These are phyloP conservation scores for Microdochium paspali DNA, from an alignment of 2,329 filamentous ascomycete species.

Conservation along the genomic window DNA sequence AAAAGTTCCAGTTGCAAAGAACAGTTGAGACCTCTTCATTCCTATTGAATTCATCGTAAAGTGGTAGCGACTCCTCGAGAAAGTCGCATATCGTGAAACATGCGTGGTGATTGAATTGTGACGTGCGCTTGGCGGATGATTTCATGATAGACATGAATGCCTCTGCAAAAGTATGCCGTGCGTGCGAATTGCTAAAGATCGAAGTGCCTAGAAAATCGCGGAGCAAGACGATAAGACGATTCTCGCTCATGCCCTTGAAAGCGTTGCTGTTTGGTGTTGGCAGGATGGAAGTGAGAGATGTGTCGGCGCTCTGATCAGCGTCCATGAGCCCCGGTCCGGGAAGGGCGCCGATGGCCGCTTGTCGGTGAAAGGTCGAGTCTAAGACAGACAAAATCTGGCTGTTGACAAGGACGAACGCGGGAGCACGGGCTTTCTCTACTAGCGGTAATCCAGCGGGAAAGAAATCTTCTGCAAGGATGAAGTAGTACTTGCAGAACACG, in stretches of 20 bases:
- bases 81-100: constrained; percentile 91
- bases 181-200: constrained; percentile 24
- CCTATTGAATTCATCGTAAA: constrained; percentile 41
- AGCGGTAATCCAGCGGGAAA: constrained; percentile 46
- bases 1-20: constrained; percentile 72
- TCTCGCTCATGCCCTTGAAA: constrained; percentile 77
- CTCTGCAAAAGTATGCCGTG: constrained; percentile 64
- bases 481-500: constrained; percentile 83
- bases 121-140: constrained; percentile 64
- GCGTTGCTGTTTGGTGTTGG: constrained; percentile 57
- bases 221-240: constrained; percentile 72
- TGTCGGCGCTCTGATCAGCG: constrained; percentile 47
- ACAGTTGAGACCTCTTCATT: constrained; percentile 22
- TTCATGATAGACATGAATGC: constrained; percentile 67
- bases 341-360: constrained; percentile 42
- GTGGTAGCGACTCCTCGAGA: constrained; percentile 68
- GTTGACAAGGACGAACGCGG: constrained; percentile 72
- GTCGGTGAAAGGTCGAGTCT: constrained; percentile 76
- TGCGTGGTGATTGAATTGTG: constrained; percentile 70
- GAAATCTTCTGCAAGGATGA: constrained; percentile 68
- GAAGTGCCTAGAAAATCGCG: constrained; percentile 62
- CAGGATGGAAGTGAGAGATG: constrained; percentile 52
- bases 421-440: constrained; percentile 52
- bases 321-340: constrained; percentile 34
- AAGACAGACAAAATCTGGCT: constrained; percentile 71